phyloP scores from a whole-genome alignment of 2,329 filamentous ascomycete genomes.

The Hypoxylon sp. region DNA sequence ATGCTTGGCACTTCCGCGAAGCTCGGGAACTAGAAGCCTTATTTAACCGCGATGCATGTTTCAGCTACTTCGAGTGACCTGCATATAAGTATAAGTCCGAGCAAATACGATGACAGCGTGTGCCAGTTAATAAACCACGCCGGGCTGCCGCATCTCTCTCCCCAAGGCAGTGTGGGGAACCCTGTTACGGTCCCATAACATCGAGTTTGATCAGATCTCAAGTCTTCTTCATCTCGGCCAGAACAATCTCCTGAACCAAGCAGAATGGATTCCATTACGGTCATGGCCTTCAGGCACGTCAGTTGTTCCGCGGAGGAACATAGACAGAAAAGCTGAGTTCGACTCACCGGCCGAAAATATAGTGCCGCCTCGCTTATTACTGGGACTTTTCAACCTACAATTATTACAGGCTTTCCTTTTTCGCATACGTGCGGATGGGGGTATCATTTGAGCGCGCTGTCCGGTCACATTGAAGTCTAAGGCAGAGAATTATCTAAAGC shows the following conservation, averaged over 20 bases:
- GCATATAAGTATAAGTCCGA: background rate
- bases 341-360: background rate
- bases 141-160: background rate
- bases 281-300: background rate
- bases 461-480: background rate
- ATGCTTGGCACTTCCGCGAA: background rate
- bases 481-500: background rate
- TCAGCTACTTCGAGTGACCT: background rate
- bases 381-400: background rate
- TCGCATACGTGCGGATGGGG: background rate
- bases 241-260: background rate
- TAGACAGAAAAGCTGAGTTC: background rate
- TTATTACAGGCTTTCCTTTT: background rate
- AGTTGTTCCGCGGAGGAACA: background rate
- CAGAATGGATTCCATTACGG: background rate
- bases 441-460: background rate
- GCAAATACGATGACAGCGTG: background rate
- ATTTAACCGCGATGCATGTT: slow-evolving; percentile 3
- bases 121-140: background rate
- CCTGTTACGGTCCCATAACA: background rate
- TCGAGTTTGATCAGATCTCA: background rate
- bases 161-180: background rate
- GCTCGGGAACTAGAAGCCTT: background rate
- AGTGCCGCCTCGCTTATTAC: background rate
- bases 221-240: background rate